Percentiles rank a stretch among this genome's conserved stretches.
These are phyloP conservation scores for Onygenales sp. DNA, from an alignment of 2,329 filamentous ascomycete genomes.

Conservation along the genomic window DNA sequence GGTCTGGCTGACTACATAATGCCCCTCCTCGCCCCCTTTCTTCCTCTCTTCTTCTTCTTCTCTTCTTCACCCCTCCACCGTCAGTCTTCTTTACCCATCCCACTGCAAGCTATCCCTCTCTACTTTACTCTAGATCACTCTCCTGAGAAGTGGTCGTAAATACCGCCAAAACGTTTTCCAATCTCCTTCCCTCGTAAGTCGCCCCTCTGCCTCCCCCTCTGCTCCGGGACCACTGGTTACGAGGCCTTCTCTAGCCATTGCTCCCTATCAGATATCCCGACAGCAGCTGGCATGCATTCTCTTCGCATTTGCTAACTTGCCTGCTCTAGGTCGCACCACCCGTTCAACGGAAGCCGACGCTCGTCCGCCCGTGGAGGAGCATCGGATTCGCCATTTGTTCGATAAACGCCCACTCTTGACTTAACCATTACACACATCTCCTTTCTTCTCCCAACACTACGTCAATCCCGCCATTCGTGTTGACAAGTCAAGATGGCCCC, in stretches of 20 bases:
- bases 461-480: conserved; percentile 15
- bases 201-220: conserved; percentile 3
- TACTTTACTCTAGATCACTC: conserved; percentile 11
- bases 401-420: conserved; percentile 29
- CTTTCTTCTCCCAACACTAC: conserved; percentile 17
- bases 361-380: conserved; percentile 78
- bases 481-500: conserved; percentile 65
- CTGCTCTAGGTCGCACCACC: conserved; percentile 68
- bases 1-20: conserved; percentile 6
- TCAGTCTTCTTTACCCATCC: background rate
- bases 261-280: conserved; percentile 1
- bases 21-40: background rate
- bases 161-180: conserved; percentile 95
- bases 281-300: conserved; percentile 3
- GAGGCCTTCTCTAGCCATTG: background rate
- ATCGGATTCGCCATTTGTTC: conserved; percentile 48
- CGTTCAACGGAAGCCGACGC: conserved; percentile 93
- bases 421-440: conserved; percentile 30
- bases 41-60: background rate
- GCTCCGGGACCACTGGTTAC: background rate
- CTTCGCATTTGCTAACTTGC: conserved; percentile 4
- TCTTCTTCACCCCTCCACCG: conserved; percentile 1
- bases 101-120: conserved; percentile 3
- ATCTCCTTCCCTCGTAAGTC: conserved; percentile 89
- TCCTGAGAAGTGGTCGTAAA: conserved; percentile 46